Percentiles rank a stretch among this genome's conserved stretches.
Conservation (phyloP, 805 yeast genomes). For the Ogataea pignaliae region DNA sequence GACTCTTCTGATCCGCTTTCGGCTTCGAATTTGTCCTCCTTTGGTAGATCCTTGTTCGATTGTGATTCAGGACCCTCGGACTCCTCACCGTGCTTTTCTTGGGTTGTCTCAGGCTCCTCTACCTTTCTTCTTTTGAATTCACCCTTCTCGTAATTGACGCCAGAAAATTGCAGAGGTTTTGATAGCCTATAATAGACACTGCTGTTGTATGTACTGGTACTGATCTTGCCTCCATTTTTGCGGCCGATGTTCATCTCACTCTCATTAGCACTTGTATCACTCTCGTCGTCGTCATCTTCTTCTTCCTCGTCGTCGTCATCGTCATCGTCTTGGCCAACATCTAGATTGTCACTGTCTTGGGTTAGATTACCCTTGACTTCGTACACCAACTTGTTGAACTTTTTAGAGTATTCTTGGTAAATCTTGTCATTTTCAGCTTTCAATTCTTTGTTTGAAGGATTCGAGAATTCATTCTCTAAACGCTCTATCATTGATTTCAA, state of each 20-base stretch:
- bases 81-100: neutral
- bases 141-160: slow-evolving; percentile 14
- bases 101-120: neutral
- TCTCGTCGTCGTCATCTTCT: slow-evolving; percentile 6
- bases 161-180: slow-evolving; percentile 9
- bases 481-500: slow-evolving; percentile 10
- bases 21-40: neutral
- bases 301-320: slow-evolving; percentile 9
- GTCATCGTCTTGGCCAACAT: slow-evolving; percentile 15
- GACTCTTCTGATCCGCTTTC: neutral
- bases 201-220: slow-evolving; percentile 4
- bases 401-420: slow-evolving; percentile 13
- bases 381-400: slow-evolving; percentile 17
- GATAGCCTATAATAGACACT: slow-evolving; percentile 15
- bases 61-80: neutral
- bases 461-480: slow-evolving; percentile 19
- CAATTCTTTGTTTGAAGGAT: slow-evolving; percentile 15
- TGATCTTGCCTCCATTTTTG: neutral
- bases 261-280: slow-evolving; percentile 3
- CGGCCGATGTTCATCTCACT: neutral
- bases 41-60: too few relatives aligned
- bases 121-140: slow-evolving; percentile 8
- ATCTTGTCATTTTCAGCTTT: slow-evolving; percentile 17
- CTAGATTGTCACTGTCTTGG: slow-evolving; percentile 10
- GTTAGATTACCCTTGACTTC: slow-evolving; percentile 21